These are phyloP conservation scores for Neurospora sp. DNA, from an alignment of 495 filamentous ascomycete species.

Conservation along the genomic window DNA sequence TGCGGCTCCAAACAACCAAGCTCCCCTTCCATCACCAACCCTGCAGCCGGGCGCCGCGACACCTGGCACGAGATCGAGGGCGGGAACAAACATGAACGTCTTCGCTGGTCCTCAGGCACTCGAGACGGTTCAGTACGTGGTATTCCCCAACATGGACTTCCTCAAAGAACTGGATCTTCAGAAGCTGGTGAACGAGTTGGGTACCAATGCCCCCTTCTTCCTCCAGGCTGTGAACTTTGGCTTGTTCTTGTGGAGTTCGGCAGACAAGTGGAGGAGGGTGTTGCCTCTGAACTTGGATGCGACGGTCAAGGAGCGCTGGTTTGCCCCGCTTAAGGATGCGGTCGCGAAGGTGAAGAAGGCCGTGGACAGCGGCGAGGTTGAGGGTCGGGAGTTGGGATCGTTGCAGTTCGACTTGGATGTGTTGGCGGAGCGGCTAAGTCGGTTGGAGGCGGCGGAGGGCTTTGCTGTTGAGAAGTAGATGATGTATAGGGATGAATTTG, in stretches of 20 bases:
- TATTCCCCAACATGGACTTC: constrained; percentile 30
- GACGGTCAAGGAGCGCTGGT: constrained; percentile 41
- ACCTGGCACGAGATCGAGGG: constrained; percentile 15
- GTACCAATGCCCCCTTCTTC: constrained; percentile 28
- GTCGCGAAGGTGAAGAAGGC: constrained; percentile 32
- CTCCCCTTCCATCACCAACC: not conserved
- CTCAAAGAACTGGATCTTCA: constrained; percentile 17
- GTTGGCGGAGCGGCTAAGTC: constrained; percentile 25
- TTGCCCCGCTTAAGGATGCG: constrained; percentile 38
- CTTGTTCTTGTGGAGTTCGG: constrained; percentile 36
- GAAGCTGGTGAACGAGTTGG: constrained; percentile 24
- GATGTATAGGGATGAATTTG: not conserved
- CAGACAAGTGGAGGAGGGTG: constrained; percentile 26
- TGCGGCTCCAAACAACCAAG: not conserved
- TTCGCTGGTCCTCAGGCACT: constrained; percentile 46
- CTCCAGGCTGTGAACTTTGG: constrained; percentile 41
- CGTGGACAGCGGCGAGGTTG: constrained; percentile 14
- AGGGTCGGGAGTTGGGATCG: constrained; percentile 8
- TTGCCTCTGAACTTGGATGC: constrained; percentile 31
- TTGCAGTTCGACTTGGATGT: constrained; percentile 25
- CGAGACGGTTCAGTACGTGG: constrained; percentile 33
- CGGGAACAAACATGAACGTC: constrained; percentile 28
- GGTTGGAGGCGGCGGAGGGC: constrained; percentile 10
- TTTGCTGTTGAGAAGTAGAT: constrained; percentile 5
- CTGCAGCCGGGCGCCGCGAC: constrained; percentile 7